Conservation (phyloP, 805 yeast genomes). For the Torulaspora maleeae region DNA sequence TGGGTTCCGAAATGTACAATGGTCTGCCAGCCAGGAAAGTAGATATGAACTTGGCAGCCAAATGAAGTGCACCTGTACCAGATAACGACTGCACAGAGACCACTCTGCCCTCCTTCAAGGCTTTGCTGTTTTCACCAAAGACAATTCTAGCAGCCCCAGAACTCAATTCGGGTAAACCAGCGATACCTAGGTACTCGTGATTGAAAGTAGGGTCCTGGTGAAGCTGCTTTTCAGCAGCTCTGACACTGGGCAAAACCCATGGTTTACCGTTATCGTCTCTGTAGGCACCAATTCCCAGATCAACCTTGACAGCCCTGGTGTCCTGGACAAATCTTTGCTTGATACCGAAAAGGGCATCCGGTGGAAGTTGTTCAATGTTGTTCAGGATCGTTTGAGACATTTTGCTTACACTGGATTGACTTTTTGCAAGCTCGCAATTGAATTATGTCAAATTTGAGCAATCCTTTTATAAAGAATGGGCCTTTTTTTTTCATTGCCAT, state of each 20-base stretch:
- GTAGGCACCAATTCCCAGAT: conserved; percentile 91
- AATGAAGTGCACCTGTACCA: conserved; percentile 94
- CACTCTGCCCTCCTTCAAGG: conserved; percentile 56
- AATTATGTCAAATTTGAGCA: not conserved
- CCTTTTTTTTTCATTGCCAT: no score
- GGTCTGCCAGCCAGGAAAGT: conserved; percentile 37
- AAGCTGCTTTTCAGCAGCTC: conserved; percentile 60
- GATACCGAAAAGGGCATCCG: conserved; percentile 83
- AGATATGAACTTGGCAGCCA: conserved; percentile 59
- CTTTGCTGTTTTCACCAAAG: conserved; percentile 55
- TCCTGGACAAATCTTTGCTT: conserved; percentile 63
- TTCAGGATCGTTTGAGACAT: conserved; percentile 35
- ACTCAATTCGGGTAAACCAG: conserved; percentile 67
- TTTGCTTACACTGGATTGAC: not conserved
- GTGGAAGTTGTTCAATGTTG: conserved; percentile 60
- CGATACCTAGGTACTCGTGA: conserved; percentile 85
- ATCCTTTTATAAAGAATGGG: no score
- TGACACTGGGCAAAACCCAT: conserved; percentile 76
- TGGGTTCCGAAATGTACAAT: conserved; percentile 77
- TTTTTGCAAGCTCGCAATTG: not conserved
- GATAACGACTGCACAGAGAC: conserved; percentile 85
- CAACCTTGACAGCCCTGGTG: conserved; percentile 63
- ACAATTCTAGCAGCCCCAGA: conserved; percentile 68
- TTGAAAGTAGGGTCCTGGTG: conserved; percentile 57
- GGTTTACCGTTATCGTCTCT: conserved; percentile 86